Conservation (phyloP, 2,329 filamentous ascomycete genomes). For the Xylariaceae sp. region DNA sequence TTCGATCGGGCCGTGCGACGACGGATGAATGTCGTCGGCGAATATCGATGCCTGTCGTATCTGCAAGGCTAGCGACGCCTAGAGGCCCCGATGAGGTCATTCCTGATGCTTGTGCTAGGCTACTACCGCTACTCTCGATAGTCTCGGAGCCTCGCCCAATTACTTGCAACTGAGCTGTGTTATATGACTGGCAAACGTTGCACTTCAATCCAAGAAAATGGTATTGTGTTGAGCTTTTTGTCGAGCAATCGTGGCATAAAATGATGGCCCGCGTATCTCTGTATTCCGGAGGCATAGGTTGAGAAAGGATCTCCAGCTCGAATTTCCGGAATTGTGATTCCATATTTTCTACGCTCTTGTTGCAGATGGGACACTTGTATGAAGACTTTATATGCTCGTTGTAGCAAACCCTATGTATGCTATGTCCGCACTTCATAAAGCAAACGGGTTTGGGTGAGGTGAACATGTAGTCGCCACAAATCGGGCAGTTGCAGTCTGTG, state of each 20-base stretch:
- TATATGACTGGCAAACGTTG: constrained; percentile 65
- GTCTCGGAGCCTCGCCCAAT: constrained; percentile 39
- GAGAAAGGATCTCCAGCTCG: constrained; percentile 78
- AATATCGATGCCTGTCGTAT: constrained; percentile 23
- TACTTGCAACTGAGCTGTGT: constrained; percentile 63
- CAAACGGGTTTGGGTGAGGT: constrained; percentile 84
- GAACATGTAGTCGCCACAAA: constrained; percentile 96
- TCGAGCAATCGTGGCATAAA: constrained; percentile 91
- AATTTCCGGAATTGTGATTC: constrained; percentile 89
- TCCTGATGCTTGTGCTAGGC: constrained; percentile 17
- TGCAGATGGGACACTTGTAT: constrained; percentile 96
- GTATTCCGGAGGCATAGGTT: constrained; percentile 90
- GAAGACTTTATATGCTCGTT: constrained; percentile 82
- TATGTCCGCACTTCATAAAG: constrained; percentile 93
- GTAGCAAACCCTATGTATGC: constrained; percentile 88
- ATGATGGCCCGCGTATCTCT: constrained; percentile 75
- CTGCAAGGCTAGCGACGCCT: constrained; percentile 9
- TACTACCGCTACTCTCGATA: constrained; percentile 17
- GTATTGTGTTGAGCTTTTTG: constrained; percentile 79
- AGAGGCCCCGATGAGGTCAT: constrained; percentile 10
- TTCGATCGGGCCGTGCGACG: constrained; percentile 13
- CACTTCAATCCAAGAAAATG: constrained; percentile 96
- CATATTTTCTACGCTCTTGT: constrained; percentile 96
- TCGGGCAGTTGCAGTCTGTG: constrained; percentile 93
- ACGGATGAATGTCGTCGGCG: constrained; percentile 33